Evolutionary conservation across 106 monocot genomes (phyloP).

Genomic region (Amphibolis antarctica): DNA sequence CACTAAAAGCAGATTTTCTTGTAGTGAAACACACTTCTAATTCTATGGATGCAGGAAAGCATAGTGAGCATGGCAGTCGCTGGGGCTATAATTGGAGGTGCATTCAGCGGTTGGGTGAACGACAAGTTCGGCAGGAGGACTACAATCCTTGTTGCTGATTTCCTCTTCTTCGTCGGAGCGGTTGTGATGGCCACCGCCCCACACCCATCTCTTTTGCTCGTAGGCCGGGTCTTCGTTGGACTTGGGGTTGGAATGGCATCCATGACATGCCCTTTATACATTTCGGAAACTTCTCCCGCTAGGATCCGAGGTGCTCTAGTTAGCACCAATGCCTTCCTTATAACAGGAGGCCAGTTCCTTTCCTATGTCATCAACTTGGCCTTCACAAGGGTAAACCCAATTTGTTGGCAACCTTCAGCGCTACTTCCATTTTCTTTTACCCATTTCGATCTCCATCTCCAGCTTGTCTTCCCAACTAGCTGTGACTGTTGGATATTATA

Average conservation of each 20-base stretch:
- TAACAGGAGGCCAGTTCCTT: conserved; percentile 86
- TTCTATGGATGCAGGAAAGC: conserved; percentile 46
- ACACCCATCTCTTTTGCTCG: conserved; percentile 47
- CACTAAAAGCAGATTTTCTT: no score
- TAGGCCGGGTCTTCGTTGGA: conserved; percentile 84
- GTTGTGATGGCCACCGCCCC: conserved; percentile 68
- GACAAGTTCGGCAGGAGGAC: conserved; percentile 58
- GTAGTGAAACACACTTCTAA: no score
- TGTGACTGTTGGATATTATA: no score
- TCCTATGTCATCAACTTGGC: conserved; percentile 89
- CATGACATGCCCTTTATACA: conserved; percentile 92
- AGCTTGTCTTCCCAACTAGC: not conserved
- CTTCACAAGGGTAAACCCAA: conserved; percentile 74
- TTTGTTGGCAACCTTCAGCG: no score
- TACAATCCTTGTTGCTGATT: conserved; percentile 64
- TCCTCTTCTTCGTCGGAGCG: conserved; percentile 70
- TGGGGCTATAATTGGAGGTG: conserved; percentile 83
- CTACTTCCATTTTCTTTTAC: not conserved
- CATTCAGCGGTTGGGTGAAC: conserved; percentile 76
- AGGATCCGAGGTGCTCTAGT: conserved; percentile 84
- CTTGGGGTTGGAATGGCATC: conserved; percentile 93
- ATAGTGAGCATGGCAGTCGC: conserved; percentile 99
- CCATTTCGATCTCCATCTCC: not conserved
- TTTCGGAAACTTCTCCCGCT: conserved; percentile 89
- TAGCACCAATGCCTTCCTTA: conserved; percentile 71